Conservation (phyloP, 768 basidiomycete species). For the Neoboletus brunneissimus region DNA sequence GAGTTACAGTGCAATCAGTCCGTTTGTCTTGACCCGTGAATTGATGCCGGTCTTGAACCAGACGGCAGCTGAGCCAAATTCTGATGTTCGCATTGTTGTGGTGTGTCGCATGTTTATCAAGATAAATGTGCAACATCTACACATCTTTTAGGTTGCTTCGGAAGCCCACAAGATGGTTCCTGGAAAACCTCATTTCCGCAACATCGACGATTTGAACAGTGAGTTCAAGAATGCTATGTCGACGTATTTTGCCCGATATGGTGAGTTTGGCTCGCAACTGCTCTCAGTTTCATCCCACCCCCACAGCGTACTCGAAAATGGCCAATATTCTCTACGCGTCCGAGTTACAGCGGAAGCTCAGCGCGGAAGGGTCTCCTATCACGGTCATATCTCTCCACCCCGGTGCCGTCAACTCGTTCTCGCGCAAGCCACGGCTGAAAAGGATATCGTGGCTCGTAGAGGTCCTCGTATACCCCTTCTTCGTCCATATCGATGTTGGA, state of each 20-base stretch:
- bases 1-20: slow-evolving; percentile 45
- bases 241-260: slow-evolving; percentile 30
- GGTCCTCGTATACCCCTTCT: slow-evolving; percentile 16
- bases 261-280: slow-evolving; percentile 17
- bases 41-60: slow-evolving; percentile 50
- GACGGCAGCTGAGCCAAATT: slow-evolving; percentile 45
- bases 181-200: slow-evolving; percentile 26
- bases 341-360: slow-evolving; percentile 47
- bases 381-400: slow-evolving; percentile 31
- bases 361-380: slow-evolving; percentile 25
- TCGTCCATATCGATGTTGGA: slow-evolving; percentile 22
- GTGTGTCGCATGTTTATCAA: slow-evolving; percentile 33
- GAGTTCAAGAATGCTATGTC: slow-evolving; percentile 26
- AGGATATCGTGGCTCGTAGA: slow-evolving; percentile 22
- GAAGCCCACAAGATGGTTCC: slow-evolving; percentile 23
- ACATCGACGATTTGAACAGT: slow-evolving; percentile 36
- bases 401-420: slow-evolving; percentile 33
- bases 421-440: slow-evolving; percentile 17
- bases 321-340: slow-evolving; percentile 47
- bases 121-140: background rate
- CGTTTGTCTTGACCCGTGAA: slow-evolving; percentile 51
- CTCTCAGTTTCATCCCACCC: background rate
- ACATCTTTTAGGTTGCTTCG: slow-evolving; percentile 34
- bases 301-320: slow-evolving; percentile 49
- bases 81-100: slow-evolving; percentile 62